Evolutionary conservation across 2,329 filamentous ascomycete genomes (phyloP), one percentile per base, ranked within the genome.

Genomic region (Graphilbum sp.): DNA sequence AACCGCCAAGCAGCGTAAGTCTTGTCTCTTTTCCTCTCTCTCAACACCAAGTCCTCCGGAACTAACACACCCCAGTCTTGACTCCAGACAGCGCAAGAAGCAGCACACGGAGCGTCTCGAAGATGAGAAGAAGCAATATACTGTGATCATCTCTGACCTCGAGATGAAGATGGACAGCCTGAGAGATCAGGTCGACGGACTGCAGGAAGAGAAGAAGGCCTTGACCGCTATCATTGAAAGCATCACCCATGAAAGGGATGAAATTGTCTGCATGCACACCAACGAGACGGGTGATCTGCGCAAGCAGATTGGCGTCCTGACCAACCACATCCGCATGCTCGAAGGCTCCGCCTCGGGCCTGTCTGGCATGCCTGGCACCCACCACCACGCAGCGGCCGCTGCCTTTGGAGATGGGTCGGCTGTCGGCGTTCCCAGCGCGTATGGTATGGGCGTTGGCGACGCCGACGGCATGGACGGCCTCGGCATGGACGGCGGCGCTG

Each of bases 31-130:
- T 37, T 36, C 43, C 29, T 37, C 25, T 33, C 10, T 23, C 34
- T 41, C 43, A 43, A 36, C 27, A 35, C 15, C 7, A 47, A 47
- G 35, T 32, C 49, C 32, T 35, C 17, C 39, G 40, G 39, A 45
- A 40, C 32, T 18, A 37, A 32, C 17, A 36, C 31, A 39, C 18
- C 17, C 25, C 51, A 93, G 85, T 48, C 80, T 98, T 50, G 88
- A 96, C 62, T 96, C 90, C 33, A 77, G 90, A 48, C 88, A 96
- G 60, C 79, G 90, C 50, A 98, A 96, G 71, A 96, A 96, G 73
- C 81, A 85, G 62, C 88, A 96, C 63, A 96, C 90, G 25, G 90
- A 96, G 63, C 79, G 90, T 50, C 74, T 96, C 34, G 90, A 96
- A 59, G 81, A 90, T 57, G 88, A 96, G 65, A 95, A 96, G 70